A percentile compares a stretch with the other conserved stretches of the same genome.
Conservation (phyloP, 495 filamentous ascomycete genomes). For the Neohortaea acidophila region DNA sequence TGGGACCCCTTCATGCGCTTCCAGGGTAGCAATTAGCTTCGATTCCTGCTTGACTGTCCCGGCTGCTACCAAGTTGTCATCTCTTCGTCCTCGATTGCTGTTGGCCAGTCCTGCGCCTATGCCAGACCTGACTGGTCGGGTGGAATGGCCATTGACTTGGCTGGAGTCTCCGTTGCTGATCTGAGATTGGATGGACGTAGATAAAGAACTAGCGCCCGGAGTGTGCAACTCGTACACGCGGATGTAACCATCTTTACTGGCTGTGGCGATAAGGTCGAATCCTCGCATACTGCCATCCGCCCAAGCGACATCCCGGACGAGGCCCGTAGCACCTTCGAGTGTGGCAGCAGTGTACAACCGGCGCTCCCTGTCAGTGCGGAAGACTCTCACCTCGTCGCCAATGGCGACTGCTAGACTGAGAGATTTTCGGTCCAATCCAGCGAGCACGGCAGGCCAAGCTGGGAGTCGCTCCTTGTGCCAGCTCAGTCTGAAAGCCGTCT, state of each 20-base stretch:
- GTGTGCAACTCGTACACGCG: conserved; percentile 71
- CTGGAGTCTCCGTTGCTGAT: neutral
- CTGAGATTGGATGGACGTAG: neutral
- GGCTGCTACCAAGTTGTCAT: conserved; percentile 10
- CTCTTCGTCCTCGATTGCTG: conserved; percentile 19
- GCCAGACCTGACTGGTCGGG: conserved; percentile 29
- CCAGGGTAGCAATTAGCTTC: conserved; percentile 25
- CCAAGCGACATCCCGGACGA: conserved; percentile 90
- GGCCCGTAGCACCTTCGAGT: conserved; percentile 47
- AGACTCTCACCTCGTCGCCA: conserved; percentile 66
- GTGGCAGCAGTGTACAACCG: conserved; percentile 69
- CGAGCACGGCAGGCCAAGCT: conserved; percentile 57
- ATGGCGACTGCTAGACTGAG: conserved; percentile 67
- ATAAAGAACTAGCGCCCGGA: conserved; percentile 20
- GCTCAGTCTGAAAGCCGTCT: conserved; percentile 67
- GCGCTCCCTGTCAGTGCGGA: conserved; percentile 47
- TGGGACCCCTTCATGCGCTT: conserved; percentile 25
- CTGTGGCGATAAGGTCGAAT: conserved; percentile 80
- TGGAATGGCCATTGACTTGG: conserved; percentile 7
- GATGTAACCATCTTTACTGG: conserved; percentile 77
- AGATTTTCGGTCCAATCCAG: conserved; percentile 58
- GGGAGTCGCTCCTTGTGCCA: conserved; percentile 75
- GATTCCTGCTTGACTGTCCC: conserved; percentile 27
- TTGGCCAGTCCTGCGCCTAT: conserved; percentile 47
- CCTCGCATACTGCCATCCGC: conserved; percentile 74